A percentile compares a stretch with the other conserved stretches of the same genome.
Evolutionary conservation across 1,284 basidiomycete genomes (phyloP).

Genomic region (Sphagnurus paluster): DNA sequence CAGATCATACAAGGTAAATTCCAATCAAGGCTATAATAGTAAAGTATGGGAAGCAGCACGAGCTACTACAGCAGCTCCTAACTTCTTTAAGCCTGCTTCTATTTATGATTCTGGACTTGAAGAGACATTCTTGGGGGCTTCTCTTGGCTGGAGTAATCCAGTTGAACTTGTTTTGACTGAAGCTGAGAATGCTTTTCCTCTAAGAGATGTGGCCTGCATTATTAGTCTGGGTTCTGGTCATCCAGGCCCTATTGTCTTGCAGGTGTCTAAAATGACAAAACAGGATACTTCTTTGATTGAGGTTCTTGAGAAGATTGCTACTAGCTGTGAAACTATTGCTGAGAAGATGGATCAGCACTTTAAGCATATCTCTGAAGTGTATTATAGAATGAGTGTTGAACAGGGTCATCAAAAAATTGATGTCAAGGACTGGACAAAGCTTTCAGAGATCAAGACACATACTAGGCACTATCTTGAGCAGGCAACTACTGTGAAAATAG

Average conservation of each 20-base stretch:
- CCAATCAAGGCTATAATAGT: not conserved
- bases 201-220: conserved; percentile 2
- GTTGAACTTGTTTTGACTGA: not conserved
- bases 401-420: not conserved
- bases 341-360: not conserved
- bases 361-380: not conserved
- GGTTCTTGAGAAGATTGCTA: not conserved
- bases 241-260: not conserved
- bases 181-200: conserved; percentile 1
- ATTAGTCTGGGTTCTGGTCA: conserved; percentile 2
- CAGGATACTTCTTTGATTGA: not conserved
- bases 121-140: not conserved
- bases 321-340: not conserved
- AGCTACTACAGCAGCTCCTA: conserved; percentile 4
- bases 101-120: not conserved
- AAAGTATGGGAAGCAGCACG: not conserved
- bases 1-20: not conserved
- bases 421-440: not conserved
- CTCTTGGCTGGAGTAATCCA: not conserved
- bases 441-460: too few species aligned
- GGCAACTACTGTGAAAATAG: too few species aligned
- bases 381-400: conserved; percentile 1
- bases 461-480: too few species aligned
- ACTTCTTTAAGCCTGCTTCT: not conserved
- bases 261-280: not conserved